These are phyloP conservation scores for Fusarium citri DNA, from an alignment of 2,329 filamentous ascomycete species.

Conservation along the genomic window DNA sequence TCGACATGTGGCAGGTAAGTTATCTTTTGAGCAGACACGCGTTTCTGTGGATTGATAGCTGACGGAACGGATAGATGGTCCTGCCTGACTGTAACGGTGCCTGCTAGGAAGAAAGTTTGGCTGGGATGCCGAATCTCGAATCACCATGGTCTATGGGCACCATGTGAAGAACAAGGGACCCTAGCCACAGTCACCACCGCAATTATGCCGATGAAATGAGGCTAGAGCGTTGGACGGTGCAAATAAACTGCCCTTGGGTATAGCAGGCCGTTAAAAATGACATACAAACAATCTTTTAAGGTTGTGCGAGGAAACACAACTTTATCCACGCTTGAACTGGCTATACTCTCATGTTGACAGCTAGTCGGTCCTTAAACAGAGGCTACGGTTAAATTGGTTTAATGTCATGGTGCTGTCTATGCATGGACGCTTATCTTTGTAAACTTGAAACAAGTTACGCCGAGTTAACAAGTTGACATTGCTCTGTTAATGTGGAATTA, in stretches of 20 bases:
- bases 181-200: background rate
- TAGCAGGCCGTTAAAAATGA: background rate
- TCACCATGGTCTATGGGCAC: conserved; percentile 3
- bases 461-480: background rate
- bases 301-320: background rate
- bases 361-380: background rate
- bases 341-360: background rate
- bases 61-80: conserved; percentile 20
- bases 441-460: background rate
- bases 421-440: too few relatives aligned
- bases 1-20: conserved; percentile 45
- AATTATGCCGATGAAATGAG: background rate
- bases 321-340: background rate
- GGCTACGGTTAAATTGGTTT: background rate
- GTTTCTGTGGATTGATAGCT: fast-evolving
- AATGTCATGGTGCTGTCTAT: fast-evolving
- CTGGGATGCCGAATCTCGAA: background rate
- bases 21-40: fast-evolving
- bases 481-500: fast-evolving
- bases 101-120: conserved; percentile 10
- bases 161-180: background rate
- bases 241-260: background rate
- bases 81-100: conserved; percentile 13
- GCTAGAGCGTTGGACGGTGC: background rate
- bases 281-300: background rate